Base-by-base conservation (phyloP, 139 green algal genomes). In the Chlamydomonas applanata region DNA sequence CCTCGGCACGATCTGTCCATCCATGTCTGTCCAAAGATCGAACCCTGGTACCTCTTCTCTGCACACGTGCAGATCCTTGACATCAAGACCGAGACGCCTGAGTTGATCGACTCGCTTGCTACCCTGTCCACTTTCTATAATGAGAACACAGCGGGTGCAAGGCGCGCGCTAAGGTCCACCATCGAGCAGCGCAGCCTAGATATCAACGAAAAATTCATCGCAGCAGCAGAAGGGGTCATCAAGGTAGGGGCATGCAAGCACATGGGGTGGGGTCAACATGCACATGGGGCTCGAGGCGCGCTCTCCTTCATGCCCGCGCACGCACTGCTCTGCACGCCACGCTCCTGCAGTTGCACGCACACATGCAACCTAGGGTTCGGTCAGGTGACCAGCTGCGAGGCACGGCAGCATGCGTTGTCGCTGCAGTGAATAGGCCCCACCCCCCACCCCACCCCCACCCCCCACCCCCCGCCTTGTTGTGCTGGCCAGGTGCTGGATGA, bases 11-110 rank as follows among this genome's bases (percentile, higher is more conserved):
- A 49, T 49, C 40, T 49, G 40, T 49, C n/a, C n/a, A 49, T 49
- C 40, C 40, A 19, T 49, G 40, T 49, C 40, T 49, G 40, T 49
- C 40, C 40, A 11, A 19, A 49, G 40, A 49, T 49, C 40, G 11
- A 49, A 49, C 40, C 40, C 40, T 49, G 40, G 40, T 49, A 36
- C 16, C n/a, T 49, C 71, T 56, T 54, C 32, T n/a, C 32, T 79
- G 40, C n/a, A n/a, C n/a, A n/a, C n/a, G n/a, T n/a, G n/a, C 79
- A 96, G 91, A 89, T 94, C 14, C 80, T 98, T 29, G 94, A 97
- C 4, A 95, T 90, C 0, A 89, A 88, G 29, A 95, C 92, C 2
- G 94, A 98, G 65, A 83, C 88, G 0, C 86, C 91, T 3, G 94
- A 98, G 71, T 32, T 97, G 1, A 75, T 96, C 2, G 80, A 71